Percentiles rank a stretch among this genome's conserved stretches.
These are phyloP conservation scores for Vitis rotundifolia DNA, from an alignment of 164 flowering plant genomes.

Conservation along the genomic window DNA sequence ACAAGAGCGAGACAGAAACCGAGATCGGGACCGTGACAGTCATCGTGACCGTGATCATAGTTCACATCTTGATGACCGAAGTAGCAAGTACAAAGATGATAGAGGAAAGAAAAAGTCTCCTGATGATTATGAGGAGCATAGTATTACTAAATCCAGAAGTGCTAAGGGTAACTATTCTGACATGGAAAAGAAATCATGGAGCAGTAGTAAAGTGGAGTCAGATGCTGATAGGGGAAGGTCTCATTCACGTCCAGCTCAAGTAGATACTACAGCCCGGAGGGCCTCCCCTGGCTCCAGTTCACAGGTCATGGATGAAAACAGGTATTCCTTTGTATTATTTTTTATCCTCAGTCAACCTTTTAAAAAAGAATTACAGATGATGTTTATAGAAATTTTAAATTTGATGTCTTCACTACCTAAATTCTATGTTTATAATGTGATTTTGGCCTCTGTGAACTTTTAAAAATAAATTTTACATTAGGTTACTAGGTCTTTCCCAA, in stretches of 20 bases:
- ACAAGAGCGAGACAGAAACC: not conserved
- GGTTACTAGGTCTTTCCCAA: no score
- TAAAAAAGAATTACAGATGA: not conserved
- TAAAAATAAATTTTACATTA: no score
- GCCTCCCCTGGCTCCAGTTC: constrained; percentile 24
- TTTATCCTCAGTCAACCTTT: not conserved
- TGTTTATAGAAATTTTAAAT: not conserved
- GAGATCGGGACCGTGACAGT: no score
- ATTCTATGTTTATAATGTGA: no score
- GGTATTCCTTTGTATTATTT: constrained; percentile 15
- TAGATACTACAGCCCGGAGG: constrained; percentile 10
- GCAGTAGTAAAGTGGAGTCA: constrained; percentile 22
- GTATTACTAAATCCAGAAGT: constrained; percentile 21
- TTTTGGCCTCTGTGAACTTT: no score
- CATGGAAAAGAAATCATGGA: constrained; percentile 23
- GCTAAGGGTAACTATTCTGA: constrained; percentile 18
- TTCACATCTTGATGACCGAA: constrained; percentile 20
- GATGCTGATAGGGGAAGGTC: constrained; percentile 34
- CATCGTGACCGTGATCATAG: constrained; percentile 13
- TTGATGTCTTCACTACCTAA: not conserved
- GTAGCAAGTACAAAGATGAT: constrained; percentile 22
- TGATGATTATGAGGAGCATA: constrained; percentile 27
- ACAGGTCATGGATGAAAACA: constrained; percentile 23
- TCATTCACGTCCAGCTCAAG: constrained; percentile 23
- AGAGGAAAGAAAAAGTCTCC: constrained; percentile 34